phyloP scores from a whole-genome alignment of 768 basidiomycete genomes.

The Amanita molliuscula region DNA sequence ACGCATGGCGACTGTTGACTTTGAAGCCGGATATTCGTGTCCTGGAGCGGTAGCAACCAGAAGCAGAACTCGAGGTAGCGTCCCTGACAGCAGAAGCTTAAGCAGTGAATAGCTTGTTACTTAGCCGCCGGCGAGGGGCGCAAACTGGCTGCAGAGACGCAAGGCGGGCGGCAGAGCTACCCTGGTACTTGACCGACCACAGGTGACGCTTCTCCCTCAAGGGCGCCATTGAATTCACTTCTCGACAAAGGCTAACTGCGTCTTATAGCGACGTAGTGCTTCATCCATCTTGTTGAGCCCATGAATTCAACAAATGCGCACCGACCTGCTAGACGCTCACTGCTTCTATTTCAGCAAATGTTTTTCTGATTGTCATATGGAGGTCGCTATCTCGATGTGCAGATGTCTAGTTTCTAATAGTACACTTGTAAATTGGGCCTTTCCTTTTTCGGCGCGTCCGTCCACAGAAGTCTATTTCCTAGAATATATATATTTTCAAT shows the following conservation, averaged over 20 bases:
- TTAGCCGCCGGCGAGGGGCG: background rate
- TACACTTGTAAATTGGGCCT: background rate
- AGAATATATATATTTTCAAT: background rate
- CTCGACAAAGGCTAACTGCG: background rate
- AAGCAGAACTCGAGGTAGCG: conserved; percentile 1
- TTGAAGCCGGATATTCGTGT: background rate
- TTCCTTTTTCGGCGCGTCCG: background rate
- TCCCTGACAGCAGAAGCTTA: conserved; percentile 1
- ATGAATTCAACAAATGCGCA: background rate
- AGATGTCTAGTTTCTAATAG: background rate
- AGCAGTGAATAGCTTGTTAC: background rate
- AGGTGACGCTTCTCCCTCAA: conserved; percentile 2
- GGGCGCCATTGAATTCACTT: background rate
- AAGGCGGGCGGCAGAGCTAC: background rate
- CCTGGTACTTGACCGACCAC: conserved; percentile 6
- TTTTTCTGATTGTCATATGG: background rate
- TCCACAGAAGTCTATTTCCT: background rate
- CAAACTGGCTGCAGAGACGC: background rate
- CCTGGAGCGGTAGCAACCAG: background rate
- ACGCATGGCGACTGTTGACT: background rate
- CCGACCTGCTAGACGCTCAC: background rate
- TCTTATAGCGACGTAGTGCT: background rate
- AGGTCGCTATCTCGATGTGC: background rate
- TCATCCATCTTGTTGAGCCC: background rate
- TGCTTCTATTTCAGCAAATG: background rate